A percentile compares a stretch with the other conserved stretches of the same genome.
These are phyloP conservation scores for Akanthomyces muscarius DNA, from an alignment of 2,329 filamentous ascomycete genomes.

Conservation along the genomic window DNA sequence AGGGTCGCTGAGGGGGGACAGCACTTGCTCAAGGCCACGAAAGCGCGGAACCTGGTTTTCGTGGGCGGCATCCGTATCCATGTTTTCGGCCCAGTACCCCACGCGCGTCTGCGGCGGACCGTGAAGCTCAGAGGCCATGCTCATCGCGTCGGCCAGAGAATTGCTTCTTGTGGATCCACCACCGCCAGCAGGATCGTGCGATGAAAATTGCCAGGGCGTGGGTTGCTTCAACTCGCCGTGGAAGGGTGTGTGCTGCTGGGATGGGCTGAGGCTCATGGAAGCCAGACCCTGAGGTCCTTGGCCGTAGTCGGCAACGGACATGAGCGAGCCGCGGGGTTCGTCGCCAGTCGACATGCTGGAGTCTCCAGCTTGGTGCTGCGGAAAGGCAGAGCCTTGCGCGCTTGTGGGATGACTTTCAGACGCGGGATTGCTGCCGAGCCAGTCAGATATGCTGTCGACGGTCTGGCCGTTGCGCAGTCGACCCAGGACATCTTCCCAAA, in stretches of 20 bases:
- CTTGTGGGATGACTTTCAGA: slow-evolving; percentile 23
- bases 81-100: slow-evolving; percentile 48
- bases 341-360: slow-evolving; percentile 14
- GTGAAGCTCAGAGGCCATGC: slow-evolving; percentile 40
- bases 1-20: slow-evolving; percentile 43
- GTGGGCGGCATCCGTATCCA: slow-evolving; percentile 31
- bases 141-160: slow-evolving; percentile 44
- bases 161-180: slow-evolving; percentile 41
- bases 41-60: slow-evolving; percentile 32
- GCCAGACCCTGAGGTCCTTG: slow-evolving; percentile 28
- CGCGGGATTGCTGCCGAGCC: slow-evolving; percentile 36
- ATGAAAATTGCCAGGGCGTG: slow-evolving; percentile 48
- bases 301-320: slow-evolving; percentile 13
- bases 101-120: slow-evolving; percentile 42
- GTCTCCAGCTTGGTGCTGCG: slow-evolving; percentile 19
- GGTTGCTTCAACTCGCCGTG: slow-evolving; percentile 39
- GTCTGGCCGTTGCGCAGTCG: slow-evolving; percentile 51
- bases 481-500: slow-evolving; percentile 52
- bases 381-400: slow-evolving; percentile 29
- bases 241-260: slow-evolving; percentile 25
- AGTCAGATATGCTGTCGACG: slow-evolving; percentile 53
- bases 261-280: slow-evolving; percentile 26
- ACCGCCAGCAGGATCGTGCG: slow-evolving; percentile 38
- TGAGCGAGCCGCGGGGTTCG: slow-evolving; percentile 25
- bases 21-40: slow-evolving; percentile 44